These are phyloP conservation scores for Pholiota microspora DNA, from an alignment of 768 basidiomycete species.

Conservation along the genomic window DNA sequence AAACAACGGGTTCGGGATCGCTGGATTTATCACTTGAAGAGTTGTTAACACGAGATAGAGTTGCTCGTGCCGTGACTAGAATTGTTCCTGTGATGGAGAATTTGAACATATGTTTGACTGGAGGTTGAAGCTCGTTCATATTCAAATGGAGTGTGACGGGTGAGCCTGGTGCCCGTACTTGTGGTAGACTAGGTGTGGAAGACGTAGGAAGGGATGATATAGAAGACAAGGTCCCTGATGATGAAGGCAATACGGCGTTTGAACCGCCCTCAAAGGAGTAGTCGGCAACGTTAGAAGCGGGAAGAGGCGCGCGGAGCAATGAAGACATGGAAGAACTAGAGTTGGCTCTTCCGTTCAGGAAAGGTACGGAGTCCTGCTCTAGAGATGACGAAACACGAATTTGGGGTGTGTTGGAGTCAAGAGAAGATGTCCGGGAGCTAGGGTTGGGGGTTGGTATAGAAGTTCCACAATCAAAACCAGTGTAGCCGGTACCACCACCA, in stretches of 20 bases:
- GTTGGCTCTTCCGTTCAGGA: slow-evolving; percentile 30
- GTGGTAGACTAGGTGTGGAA: too few relatives aligned
- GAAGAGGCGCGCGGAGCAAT: slow-evolving; percentile 73
- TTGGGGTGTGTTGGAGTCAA: slow-evolving; percentile 39
- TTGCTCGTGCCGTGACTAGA: slow-evolving; percentile 49
- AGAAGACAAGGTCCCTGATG: slow-evolving; percentile 41
- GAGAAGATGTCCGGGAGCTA: slow-evolving; percentile 46
- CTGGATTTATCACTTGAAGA: slow-evolving; percentile 17
- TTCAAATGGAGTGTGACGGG: slow-evolving; percentile 77
- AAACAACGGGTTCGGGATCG: slow-evolving; percentile 45
- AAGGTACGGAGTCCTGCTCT: slow-evolving; percentile 12
- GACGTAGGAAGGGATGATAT: slow-evolving; percentile 45
- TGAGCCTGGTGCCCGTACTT: slow-evolving; percentile 51
- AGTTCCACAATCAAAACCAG: slow-evolving; percentile 62
- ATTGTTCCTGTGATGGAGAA: slow-evolving; percentile 68
- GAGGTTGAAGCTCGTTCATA: slow-evolving; percentile 72
- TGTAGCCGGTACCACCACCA: slow-evolving; percentile 63
- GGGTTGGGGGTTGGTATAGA: slow-evolving; percentile 24
- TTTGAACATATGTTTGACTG: slow-evolving; percentile 60
- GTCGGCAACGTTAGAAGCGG: slow-evolving; percentile 59
- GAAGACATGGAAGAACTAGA: slow-evolving; percentile 56
- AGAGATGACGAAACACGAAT: slow-evolving; percentile 17
- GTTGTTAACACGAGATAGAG: slow-evolving; percentile 25
- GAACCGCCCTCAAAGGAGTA: slow-evolving; percentile 77
- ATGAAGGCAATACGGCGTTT: slow-evolving; percentile 30